These are phyloP conservation scores for Moesziomyces sp. DNA, from an alignment of 1,284 basidiomycete species.

Conservation along the genomic window DNA sequence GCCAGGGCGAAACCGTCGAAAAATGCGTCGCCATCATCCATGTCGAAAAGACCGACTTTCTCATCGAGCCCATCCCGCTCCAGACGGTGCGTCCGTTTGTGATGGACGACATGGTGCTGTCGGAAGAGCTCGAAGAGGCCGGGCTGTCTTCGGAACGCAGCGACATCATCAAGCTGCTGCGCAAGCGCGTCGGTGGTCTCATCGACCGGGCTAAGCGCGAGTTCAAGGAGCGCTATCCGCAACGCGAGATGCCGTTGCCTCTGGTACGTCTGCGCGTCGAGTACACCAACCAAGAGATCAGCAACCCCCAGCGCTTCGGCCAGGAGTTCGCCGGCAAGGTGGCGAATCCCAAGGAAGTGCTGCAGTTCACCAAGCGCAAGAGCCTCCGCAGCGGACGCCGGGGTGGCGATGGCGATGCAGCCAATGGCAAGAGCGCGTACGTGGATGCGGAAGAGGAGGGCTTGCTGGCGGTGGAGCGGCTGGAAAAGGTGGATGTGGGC, in stretches of 20 bases:
- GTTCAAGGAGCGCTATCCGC: slow-evolving; percentile 78
- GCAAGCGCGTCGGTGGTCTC: slow-evolving; percentile 68
- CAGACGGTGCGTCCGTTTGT: slow-evolving; percentile 94
- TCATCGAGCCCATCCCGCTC: slow-evolving; percentile 84
- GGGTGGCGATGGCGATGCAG: slow-evolving; percentile 6
- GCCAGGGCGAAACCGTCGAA: slow-evolving; percentile 55
- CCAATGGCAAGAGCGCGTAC: slow-evolving; percentile 16
- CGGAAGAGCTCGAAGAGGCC: slow-evolving; percentile 71
- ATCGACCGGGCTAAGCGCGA: slow-evolving; percentile 80
- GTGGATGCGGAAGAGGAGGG: slow-evolving; percentile 47
- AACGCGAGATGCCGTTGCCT: slow-evolving; percentile 72
- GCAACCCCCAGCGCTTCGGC: slow-evolving; percentile 93
- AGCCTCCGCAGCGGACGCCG: slow-evolving; percentile 28
- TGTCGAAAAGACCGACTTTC: slow-evolving; percentile 80
- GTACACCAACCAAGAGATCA: slow-evolving; percentile 62
- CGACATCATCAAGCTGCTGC: slow-evolving; percentile 54
- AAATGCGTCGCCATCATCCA: slow-evolving; percentile 69
- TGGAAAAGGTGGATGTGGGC: slow-evolving; percentile 58
- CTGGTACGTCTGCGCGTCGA: slow-evolving; percentile 80
- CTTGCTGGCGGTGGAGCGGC: slow-evolving; percentile 50
- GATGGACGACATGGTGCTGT: slow-evolving; percentile 82
- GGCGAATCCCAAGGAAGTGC: slow-evolving; percentile 92
- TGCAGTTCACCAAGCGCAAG: slow-evolving; percentile 87
- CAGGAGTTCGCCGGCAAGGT: slow-evolving; percentile 91
- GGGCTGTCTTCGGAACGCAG: slow-evolving; percentile 44